A percentile compares a stretch with the other conserved stretches of the same genome.
Evolutionary conservation across 2,329 filamentous ascomycete genomes (phyloP).

Genomic region (Colletotrichum australisinense): DNA sequence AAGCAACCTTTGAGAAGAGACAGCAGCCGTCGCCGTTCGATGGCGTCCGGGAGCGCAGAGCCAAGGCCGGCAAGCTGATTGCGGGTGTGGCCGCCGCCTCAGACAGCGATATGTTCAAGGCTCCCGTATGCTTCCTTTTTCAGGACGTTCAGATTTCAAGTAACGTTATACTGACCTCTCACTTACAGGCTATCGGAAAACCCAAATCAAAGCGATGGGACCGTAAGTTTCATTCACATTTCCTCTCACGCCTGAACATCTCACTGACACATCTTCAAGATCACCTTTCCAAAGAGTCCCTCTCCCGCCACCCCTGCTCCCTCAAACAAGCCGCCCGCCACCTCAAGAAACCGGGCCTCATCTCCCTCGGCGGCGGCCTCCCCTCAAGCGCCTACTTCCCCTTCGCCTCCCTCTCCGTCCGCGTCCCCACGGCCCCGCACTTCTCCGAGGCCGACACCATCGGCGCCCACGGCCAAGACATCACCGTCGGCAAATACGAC

Average conservation of each 20-base stretch:
- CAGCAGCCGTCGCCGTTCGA: constrained; percentile 54
- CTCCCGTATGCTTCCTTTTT: constrained; percentile 62
- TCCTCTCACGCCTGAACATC: not conserved
- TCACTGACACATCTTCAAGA: constrained; percentile 46
- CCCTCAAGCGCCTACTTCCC: constrained; percentile 93
- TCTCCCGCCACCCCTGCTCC: constrained; percentile 71
- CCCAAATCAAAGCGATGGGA: constrained; percentile 87
- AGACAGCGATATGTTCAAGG: constrained; percentile 87
- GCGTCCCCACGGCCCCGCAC: constrained; percentile 74
- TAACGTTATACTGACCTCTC: constrained; percentile 29
- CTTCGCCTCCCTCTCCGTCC: constrained; percentile 81
- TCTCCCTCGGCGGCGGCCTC: constrained; percentile 92
- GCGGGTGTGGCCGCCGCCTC: constrained; percentile 82
- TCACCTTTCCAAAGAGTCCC: constrained; percentile 72
- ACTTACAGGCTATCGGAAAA: constrained; percentile 60
- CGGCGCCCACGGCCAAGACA: constrained; percentile 63
- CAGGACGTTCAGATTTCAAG: not conserved
- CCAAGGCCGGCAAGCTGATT: constrained; percentile 77
- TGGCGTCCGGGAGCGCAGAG: constrained; percentile 74
- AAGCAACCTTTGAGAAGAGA: constrained; percentile 34
- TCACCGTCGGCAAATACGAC: constrained; percentile 87
- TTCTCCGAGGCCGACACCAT: constrained; percentile 78
- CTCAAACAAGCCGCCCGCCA: constrained; percentile 85
- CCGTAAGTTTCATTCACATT: constrained; percentile 68
- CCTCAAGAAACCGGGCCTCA: constrained; percentile 83